Percentiles rank a stretch among this genome's conserved stretches.
Evolutionary conservation across 2,329 filamentous ascomycete genomes (phyloP).

Genomic region (Periconia sp.): DNA sequence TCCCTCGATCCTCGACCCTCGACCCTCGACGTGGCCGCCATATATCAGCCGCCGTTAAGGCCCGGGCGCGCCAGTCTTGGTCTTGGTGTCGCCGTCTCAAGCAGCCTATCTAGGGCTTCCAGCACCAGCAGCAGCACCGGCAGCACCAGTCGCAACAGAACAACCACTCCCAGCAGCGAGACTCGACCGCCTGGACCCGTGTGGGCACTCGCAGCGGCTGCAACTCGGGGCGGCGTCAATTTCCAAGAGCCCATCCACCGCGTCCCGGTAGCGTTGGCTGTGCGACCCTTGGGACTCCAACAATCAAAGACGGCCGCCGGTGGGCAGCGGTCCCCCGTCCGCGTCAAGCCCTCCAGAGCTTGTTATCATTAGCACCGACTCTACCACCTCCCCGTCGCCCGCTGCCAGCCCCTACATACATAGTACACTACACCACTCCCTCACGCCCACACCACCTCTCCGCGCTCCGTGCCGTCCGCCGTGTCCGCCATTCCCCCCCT

Average conservation of each 20-base stretch:
- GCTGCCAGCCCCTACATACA: neutral
- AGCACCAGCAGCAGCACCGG: too few species aligned
- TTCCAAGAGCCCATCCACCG: neutral
- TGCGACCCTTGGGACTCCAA: conserved; percentile 13
- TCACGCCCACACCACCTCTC: neutral
- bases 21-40: too few species aligned
- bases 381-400: neutral
- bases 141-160: too few species aligned
- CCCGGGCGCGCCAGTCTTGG: too few species aligned
- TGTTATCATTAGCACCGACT: conserved; percentile 8
- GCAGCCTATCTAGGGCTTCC: too few species aligned
- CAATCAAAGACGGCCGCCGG: conserved; percentile 11
- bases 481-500: neutral
- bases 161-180: too few species aligned
- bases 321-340: conserved; percentile 9
- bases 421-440: neutral
- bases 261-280: conserved; percentile 6
- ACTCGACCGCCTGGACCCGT: too few species aligned
- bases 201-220: neutral
- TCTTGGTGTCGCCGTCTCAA: too few species aligned
- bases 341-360: conserved; percentile 8
- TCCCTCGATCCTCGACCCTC: too few species aligned
- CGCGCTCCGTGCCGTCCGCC: conserved; percentile 2
- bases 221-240: conserved; percentile 4
- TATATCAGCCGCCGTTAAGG: too few species aligned